A percentile compares a stretch with the other conserved stretches of the same genome.
Evolutionary conservation across 2,329 filamentous ascomycete species (phyloP).

Genomic region (Plenodomus tracheiphilus): DNA sequence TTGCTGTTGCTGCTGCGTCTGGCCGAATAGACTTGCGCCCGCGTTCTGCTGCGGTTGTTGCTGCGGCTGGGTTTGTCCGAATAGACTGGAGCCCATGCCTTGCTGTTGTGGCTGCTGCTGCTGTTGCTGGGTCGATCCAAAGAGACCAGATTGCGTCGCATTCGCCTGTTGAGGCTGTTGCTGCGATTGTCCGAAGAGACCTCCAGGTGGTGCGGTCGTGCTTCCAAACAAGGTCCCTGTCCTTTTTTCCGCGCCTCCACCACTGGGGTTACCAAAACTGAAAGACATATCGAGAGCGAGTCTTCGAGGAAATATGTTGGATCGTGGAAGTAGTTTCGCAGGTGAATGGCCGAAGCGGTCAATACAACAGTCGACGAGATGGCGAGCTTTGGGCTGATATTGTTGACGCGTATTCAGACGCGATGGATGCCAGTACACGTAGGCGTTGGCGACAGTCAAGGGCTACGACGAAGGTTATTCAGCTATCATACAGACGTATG

Average conservation of each 20-base stretch:
- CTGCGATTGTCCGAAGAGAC: slow-evolving; percentile 46
- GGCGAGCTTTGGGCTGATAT: neutral
- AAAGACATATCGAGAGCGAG: slow-evolving; percentile 29
- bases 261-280: slow-evolving; percentile 29
- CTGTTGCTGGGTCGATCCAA: slow-evolving; percentile 20
- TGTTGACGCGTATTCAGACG: neutral
- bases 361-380: neutral
- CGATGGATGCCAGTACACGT: neutral
- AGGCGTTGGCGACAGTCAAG: neutral
- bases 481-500: slow-evolving; percentile 10
- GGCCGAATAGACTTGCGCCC: slow-evolving; percentile 39
- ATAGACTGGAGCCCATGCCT: slow-evolving; percentile 44
- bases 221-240: slow-evolving; percentile 44
- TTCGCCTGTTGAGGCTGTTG: slow-evolving; percentile 20
- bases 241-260: slow-evolving; percentile 34
- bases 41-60: slow-evolving; percentile 30
- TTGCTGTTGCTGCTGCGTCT: slow-evolving; percentile 47
- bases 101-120: slow-evolving; percentile 26
- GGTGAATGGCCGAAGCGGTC: neutral
- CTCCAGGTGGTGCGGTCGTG: slow-evolving; percentile 41
- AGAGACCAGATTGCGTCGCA: slow-evolving; percentile 21
- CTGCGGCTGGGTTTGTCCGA: slow-evolving; percentile 46
- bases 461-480: slow-evolving; percentile 9
- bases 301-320: neutral
- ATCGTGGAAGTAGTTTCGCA: neutral